phyloP scores from a whole-genome alignment of 257 asterid genomes.

The Solanum chaucha region DNA sequence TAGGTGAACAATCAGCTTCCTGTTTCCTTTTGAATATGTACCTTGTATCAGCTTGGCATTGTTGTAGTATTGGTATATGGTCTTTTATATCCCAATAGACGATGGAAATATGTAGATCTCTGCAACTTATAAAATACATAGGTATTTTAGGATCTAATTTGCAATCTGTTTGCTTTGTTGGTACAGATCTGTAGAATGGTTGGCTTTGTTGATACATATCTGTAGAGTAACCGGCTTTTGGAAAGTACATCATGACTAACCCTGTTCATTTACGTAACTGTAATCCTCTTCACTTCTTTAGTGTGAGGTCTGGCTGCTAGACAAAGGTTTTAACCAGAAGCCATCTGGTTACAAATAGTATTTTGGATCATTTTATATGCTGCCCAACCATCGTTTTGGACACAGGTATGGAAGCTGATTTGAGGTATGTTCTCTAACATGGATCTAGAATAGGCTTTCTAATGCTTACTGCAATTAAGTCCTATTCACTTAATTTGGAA shows the following conservation, averaged over 20 bases:
- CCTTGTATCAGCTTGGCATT: conserved; percentile 30
- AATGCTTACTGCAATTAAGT: background rate
- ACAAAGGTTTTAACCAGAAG: conserved; percentile 46
- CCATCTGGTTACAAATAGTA: conserved; percentile 43
- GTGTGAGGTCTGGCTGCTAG: conserved; percentile 55
- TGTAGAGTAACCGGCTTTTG: conserved; percentile 23
- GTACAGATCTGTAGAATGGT: conserved; percentile 26
- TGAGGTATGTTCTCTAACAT: conserved; percentile 41
- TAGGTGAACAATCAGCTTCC: conserved; percentile 22
- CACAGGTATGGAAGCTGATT: conserved; percentile 33
- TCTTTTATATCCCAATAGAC: conserved; percentile 9
- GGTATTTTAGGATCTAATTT: conserved; percentile 21
- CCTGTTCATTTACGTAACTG: conserved; percentile 28
- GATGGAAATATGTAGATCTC: conserved; percentile 10
- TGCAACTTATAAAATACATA: conserved; percentile 10
- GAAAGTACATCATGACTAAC: conserved; percentile 20
- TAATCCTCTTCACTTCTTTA: conserved; percentile 44
- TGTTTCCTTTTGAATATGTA: conserved; percentile 29
- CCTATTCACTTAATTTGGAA: background rate
- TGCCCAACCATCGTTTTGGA: conserved; percentile 22
- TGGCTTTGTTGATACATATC: conserved; percentile 32
- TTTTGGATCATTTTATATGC: conserved; percentile 33
- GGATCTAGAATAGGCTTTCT: background rate
- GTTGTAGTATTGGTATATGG: conserved; percentile 22
- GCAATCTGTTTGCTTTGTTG: conserved; percentile 25